Evolutionary conservation across 148 eudicot species (phyloP).

Genomic region (Pharnaceum exiguum): DNA sequence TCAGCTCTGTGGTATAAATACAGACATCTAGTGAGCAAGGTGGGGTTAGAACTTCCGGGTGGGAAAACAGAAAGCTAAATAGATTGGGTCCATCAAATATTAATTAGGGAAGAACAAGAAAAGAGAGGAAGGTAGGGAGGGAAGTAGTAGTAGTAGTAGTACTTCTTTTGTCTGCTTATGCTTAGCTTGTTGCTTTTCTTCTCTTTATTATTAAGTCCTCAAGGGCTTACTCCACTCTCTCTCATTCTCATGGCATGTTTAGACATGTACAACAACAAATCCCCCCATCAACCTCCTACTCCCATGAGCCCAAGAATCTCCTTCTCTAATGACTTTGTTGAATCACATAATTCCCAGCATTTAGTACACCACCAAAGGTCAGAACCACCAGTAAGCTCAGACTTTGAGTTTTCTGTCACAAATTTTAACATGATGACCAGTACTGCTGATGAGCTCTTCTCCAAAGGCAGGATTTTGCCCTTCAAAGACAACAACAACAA

Average conservation of each 20-base stretch:
- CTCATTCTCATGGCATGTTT: conserved; percentile 54
- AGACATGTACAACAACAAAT: conserved; percentile 52
- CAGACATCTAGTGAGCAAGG: conserved; percentile 12
- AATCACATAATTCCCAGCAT: conserved; percentile 35
- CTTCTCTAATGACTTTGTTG: conserved; percentile 85
- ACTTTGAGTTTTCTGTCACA: conserved; percentile 72
- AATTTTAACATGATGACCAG: conserved; percentile 50
- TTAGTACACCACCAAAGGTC: background rate
- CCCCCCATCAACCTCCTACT: conserved; percentile 12
- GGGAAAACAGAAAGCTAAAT: conserved; percentile 2
- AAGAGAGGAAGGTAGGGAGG: too few relatives aligned
- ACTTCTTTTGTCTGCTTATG: conserved; percentile 25
- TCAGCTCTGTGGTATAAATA: conserved; percentile 31
- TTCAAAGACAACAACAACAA: conserved; percentile 28
- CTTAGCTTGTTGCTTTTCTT: background rate
- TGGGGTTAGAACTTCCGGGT: conserved; percentile 14
- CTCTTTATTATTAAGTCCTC: background rate
- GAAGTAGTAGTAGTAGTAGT: too few relatives aligned
- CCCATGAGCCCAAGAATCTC: conserved; percentile 87
- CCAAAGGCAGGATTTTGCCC: conserved; percentile 66
- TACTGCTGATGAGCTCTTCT: conserved; percentile 79
- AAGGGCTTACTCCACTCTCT: background rate
- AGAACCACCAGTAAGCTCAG: conserved; percentile 45
- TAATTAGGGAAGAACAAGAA: conserved; percentile 8
- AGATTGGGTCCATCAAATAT: conserved; percentile 28